Evolutionary conservation across 257 asterid species (phyloP), one percentile per base, ranked within the genome.

Genomic region (Osmanthus fragrans): DNA sequence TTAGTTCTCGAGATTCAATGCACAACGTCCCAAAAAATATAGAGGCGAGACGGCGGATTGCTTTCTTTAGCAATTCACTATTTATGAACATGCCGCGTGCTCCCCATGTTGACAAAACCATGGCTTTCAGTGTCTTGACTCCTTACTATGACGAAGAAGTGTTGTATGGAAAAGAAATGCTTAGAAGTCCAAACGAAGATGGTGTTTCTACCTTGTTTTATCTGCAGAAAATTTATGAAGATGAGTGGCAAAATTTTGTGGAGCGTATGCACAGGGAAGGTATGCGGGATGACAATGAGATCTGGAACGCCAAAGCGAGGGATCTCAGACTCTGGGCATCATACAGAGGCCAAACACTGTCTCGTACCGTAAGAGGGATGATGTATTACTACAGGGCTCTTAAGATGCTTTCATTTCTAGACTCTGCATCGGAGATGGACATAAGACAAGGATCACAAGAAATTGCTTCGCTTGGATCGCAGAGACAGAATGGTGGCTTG

Each of bases 41-140:
- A 0, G 99, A 94, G 84, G 96, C 97, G 4, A 88, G 97, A 76
- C 84, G 90, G 58, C 88, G 97, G 13, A 82, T 92, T 73, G 87
- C 99, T 73, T 94, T 94, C 91, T 94, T 94, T 72, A 91, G 97
- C 78, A 94, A 94, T 73, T 94, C 99, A 3, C 82, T 94, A n/a
- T 94, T 94, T 82, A 94, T 91, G 97, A 92, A 94, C 89, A 94
- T 94, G 80, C 99, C 99, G 2, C 93, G 94, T 51, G 99, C 99
- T 19, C 97, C 97, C 37, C 88, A 81, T 77, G 94, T 92, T 78
- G 99, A 94, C 87, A 94, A 92, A 82, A 92, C 93, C 97, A 85
- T 91, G 93, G 97, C 99, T 60, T 92, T 94, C 79, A 94, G 97
- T 69, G 97, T 94, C 75, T 86, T 94, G 92, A 94, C 99, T 68